Conservation (phyloP, 1,139 yeast species). For the Pichia sp. region DNA sequence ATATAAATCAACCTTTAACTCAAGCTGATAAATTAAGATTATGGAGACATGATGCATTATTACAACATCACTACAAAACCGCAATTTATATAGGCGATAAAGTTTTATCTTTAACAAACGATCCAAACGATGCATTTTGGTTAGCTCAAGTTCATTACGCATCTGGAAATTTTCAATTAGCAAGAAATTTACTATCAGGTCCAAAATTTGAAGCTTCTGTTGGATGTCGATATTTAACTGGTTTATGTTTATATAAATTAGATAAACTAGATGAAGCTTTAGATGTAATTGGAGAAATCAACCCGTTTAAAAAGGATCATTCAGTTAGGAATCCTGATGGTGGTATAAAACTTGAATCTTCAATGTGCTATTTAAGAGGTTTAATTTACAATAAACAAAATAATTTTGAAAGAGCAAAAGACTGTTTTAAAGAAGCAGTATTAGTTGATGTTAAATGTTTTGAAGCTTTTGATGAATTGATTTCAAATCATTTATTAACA, state of each 20-base stretch:
- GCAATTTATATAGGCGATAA: constrained; percentile 94
- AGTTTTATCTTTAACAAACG: constrained; percentile 70
- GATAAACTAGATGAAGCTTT: constrained; percentile 87
- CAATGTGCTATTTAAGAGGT: constrained; percentile 84
- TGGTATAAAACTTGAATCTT: constrained; percentile 79
- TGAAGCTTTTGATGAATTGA: constrained; percentile 84
- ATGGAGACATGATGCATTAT: constrained; percentile 92
- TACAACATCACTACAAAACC: constrained; percentile 87
- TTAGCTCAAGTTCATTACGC: constrained; percentile 81
- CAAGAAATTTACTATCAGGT: constrained; percentile 51
- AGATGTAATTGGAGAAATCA: constrained; percentile 76
- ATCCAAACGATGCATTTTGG: constrained; percentile 95
- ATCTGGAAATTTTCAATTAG: constrained; percentile 72
- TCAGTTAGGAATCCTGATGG: constrained; percentile 49
- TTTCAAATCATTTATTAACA: constrained; percentile 67
- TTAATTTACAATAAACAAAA: constrained; percentile 76
- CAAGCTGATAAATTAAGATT: constrained; percentile 82
- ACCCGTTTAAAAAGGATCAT: constrained; percentile 50
- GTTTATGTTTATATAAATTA: constrained; percentile 64
- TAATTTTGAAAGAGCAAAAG: constrained; percentile 81
- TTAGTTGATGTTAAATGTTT: constrained; percentile 84
- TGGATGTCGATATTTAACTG: constrained; percentile 78
- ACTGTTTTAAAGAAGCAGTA: constrained; percentile 83
- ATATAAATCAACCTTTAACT: constrained; percentile 42
- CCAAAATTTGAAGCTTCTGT: constrained; percentile 37